Evolutionary conservation across 306 rosid genomes (phyloP), one percentile per base, ranked within the genome.

Genomic region (Cucumis hystrix): DNA sequence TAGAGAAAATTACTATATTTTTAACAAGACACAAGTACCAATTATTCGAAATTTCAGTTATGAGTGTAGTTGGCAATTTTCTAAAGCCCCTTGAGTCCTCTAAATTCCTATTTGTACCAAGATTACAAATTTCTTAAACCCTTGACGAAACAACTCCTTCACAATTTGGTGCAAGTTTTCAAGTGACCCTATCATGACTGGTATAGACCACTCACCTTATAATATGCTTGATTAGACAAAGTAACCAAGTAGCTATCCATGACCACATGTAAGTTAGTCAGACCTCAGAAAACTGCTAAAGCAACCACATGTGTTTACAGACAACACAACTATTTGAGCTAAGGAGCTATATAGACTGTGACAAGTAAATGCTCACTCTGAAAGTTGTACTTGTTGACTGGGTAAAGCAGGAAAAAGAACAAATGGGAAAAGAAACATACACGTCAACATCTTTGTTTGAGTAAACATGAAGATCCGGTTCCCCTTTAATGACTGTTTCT

Each of bases 371-470:
- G 57, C 7, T 20, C 40, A 45, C 4, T 23, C 13, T 23, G 75
- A 1, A 43, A 45, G 15, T 18, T 43, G 30, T 67, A 14, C 7
- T 45, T 43, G 39, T 40, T 0, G 5, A 45, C 8, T 25, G 23
- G 8, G 1, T 4, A 21, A 23, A 21, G 18, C 75, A 20, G 74
- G 6, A 69, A 45, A 69, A 41, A 39, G 30, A 6, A 37, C 4
- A 37, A 65, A 8, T n/a, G 20, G 1, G n/a, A 43, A 33, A 33
- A 56, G 33, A 18, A 39, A 43, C 90, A 83, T 83, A 95, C 99
- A 88, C 89, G 81, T 95, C 96, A 58, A 90, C 93, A 84, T 95
- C 99, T 78, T 85, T 85, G 51, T 86, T 90, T 13, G 97, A 90
- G 88, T 95, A 95, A 30, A 75, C 79, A 88, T 90, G 96, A 86